Conservation (phyloP, 768 basidiomycete genomes). For the Leccinum variicolor region DNA sequence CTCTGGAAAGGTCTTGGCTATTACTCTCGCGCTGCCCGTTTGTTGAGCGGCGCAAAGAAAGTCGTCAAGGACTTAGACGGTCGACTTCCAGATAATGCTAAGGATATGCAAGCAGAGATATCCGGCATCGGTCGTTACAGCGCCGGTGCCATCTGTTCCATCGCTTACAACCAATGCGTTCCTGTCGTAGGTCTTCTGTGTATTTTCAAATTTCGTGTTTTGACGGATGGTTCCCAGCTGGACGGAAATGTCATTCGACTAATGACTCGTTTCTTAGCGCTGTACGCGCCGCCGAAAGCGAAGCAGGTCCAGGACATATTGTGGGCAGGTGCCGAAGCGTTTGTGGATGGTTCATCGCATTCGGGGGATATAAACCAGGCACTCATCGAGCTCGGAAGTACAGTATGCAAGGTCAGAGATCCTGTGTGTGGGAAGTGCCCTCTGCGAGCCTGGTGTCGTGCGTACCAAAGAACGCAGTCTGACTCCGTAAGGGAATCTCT, state of each 20-base stretch:
- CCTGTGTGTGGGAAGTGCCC: constrained; percentile 77
- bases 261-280: constrained; percentile 76
- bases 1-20: constrained; percentile 93
- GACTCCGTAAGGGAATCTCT: constrained; percentile 9
- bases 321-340: constrained; percentile 72
- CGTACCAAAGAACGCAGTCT: constrained; percentile 37
- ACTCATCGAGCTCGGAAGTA: constrained; percentile 92
- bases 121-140: constrained; percentile 90
- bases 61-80: constrained; percentile 65
- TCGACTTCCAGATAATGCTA: constrained; percentile 73
- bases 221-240: constrained; percentile 44
- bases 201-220: not conserved
- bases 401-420: constrained; percentile 83
- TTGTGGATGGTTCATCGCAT: constrained; percentile 54
- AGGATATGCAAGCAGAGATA: constrained; percentile 76
- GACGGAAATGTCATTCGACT: constrained; percentile 90
- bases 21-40: constrained; percentile 80
- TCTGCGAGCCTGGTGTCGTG: constrained; percentile 63
- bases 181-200: constrained; percentile 65
- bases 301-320: constrained; percentile 75
- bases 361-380: constrained; percentile 91
- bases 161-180: constrained; percentile 79
- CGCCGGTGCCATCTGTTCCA: constrained; percentile 80
- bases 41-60: constrained; percentile 82
- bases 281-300: constrained; percentile 78